A percentile compares a stretch with the other conserved stretches of the same genome.
These are phyloP conservation scores for Phoma sp. DNA, from an alignment of 2,329 filamentous ascomycete genomes.

Conservation along the genomic window DNA sequence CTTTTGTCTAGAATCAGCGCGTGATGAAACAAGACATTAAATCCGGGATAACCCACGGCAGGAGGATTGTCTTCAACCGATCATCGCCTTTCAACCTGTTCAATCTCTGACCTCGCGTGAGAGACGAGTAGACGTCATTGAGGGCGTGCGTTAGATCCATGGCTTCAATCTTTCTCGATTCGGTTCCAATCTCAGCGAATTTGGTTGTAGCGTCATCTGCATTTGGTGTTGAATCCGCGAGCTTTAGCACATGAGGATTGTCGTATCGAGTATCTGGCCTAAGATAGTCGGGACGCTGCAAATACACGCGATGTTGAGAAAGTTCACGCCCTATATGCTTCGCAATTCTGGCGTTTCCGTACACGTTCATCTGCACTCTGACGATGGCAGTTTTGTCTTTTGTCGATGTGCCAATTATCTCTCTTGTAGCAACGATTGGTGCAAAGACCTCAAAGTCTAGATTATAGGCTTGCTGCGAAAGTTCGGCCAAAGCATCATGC, in stretches of 20 bases:
- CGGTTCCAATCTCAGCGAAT: too few relatives aligned
- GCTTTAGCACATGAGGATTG: conserved; percentile 35
- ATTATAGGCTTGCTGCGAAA: too few relatives aligned
- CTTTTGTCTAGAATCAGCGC: background rate
- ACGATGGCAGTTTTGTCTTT: conserved; percentile 35
- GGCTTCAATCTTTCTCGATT: too few relatives aligned
- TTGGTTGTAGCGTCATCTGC: background rate
- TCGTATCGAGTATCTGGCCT: conserved; percentile 25
- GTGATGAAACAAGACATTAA: background rate
- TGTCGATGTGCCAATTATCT: background rate
- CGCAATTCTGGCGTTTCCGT: conserved; percentile 19
- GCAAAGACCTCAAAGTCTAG: too few relatives aligned
- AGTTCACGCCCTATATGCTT: conserved; percentile 25
- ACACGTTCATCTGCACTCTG: conserved; percentile 35
- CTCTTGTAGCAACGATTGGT: too few relatives aligned
- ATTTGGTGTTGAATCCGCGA: conserved; percentile 5
- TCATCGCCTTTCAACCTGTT: conserved; percentile 29
- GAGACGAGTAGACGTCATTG: conserved; percentile 27
- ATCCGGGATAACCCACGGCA: conserved; percentile 6
- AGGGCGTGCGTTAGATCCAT: background rate
- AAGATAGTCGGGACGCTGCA: conserved; percentile 31
- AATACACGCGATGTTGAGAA: conserved; percentile 29
- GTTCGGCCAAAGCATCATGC: too few relatives aligned
- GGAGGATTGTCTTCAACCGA: conserved; percentile 27
- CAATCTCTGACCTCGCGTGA: conserved; percentile 25